These are phyloP conservation scores for Asterochloris erici DNA, from an alignment of 139 green algal species.

Conservation along the genomic window DNA sequence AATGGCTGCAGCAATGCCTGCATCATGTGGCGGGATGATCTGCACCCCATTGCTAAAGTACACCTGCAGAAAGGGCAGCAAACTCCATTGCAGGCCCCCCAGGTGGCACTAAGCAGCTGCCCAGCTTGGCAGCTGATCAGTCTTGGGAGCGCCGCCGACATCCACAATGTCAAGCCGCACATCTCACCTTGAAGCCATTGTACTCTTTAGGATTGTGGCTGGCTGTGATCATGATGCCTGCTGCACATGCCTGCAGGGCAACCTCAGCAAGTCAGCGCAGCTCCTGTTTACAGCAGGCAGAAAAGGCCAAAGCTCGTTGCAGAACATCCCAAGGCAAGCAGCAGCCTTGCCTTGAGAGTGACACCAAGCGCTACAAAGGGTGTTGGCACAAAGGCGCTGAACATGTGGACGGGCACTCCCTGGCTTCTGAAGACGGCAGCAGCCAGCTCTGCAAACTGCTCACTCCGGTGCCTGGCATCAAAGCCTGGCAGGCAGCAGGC, in stretches of 20 bases:
- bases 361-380: conserved; percentile 64
- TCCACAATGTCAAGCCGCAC: too few species aligned
- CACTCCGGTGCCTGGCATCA: conserved; percentile 52
- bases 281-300: not conserved
- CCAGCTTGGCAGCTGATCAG: too few species aligned
- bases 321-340: not conserved
- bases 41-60: conserved; percentile 67
- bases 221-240: conserved; percentile 78
- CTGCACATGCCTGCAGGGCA: conserved; percentile 50
- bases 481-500: conserved; percentile 29
- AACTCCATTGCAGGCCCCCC: too few species aligned
- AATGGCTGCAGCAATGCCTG: conserved; percentile 67
- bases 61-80: conserved; percentile 17
- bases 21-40: conserved; percentile 76
- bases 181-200: conserved; percentile 69
- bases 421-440: conserved; percentile 47
- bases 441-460: conserved; percentile 47
- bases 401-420: conserved; percentile 42
- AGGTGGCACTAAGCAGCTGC: too few species aligned
- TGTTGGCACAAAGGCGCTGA: conserved; percentile 52
- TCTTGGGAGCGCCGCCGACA: too few species aligned
- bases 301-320: not conserved
- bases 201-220: conserved; percentile 82
- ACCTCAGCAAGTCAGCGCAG: conserved; percentile 2
- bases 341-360: conserved; percentile 22